Base-by-base conservation (phyloP, 495 filamentous ascomycete genomes). In the Umbilicaria muhlenbergii region DNA sequence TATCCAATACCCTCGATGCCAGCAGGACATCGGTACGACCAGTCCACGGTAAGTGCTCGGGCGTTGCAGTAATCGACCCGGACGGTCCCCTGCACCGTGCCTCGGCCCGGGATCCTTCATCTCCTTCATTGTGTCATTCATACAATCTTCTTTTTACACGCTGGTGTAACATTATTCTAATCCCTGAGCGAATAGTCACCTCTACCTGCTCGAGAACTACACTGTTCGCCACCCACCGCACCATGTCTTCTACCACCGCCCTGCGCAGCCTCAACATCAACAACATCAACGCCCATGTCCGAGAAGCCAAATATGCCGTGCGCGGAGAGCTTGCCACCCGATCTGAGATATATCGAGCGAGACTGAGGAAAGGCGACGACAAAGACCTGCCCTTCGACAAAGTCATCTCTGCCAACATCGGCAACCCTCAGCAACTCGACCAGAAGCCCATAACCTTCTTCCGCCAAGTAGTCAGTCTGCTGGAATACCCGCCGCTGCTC, bases 401-500 rank as follows among this genome's bases (percentile, higher is more conserved):
- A 47, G 78, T 98, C 54, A 89, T 98, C 62, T 85, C 82, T 42
- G 91, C 91, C 62, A 98, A 98, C 63, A 98, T 98, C 58, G 91
- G 92, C 51, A 98, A 98, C 66, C 91, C 92, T 6, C 91, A 98
- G 58, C 92, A 96, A 64, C 79, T 98, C 43, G 91, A 92, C 64
- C 91, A 98, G 70, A 91, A 94, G 70, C 91, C 91, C 51, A 86
- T 98, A 56, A 96, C 89, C 51, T 98, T 93, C 73, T 93, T 98
- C 79, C 80, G 91, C 44, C 92, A 98, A 66, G 92, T 96, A 11
- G 71, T 93, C 56, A 94, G 86, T 68, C 63, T 98, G 39, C 68
- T 98, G 43, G 91, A 98, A 65, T 86, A 95, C 68, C 91, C 91
- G 3, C 49, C 62, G 36, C 68, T 98, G 8, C 67, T 98, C 42